Conservation (phyloP, 1,139 yeast genomes). For the Citeromyces hawaiiensis region DNA sequence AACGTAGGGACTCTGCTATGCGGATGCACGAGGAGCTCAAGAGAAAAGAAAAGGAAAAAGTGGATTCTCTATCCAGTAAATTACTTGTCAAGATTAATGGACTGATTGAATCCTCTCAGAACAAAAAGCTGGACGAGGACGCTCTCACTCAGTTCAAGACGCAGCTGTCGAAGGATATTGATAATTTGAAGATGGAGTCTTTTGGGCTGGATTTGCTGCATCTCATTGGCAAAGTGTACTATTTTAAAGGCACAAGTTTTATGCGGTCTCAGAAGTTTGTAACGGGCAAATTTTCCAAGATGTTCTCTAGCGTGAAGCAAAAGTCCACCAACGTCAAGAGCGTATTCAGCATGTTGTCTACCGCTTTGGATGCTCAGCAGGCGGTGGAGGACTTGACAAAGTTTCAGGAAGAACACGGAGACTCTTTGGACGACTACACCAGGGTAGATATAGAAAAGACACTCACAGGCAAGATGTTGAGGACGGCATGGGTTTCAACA, state of each 20-base stretch:
- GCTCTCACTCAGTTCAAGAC: slow-evolving; percentile 21
- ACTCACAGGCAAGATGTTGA: slow-evolving; percentile 61
- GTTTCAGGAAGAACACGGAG: slow-evolving; percentile 44
- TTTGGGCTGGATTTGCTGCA: slow-evolving; percentile 88
- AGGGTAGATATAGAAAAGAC: slow-evolving; percentile 52
- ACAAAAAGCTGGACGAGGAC: slow-evolving; percentile 14
- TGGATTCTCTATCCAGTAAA: slow-evolving; percentile 34
- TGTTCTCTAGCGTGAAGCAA: slow-evolving; percentile 75
- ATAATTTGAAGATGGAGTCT: slow-evolving; percentile 81
- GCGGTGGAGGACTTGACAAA: slow-evolving; percentile 75
- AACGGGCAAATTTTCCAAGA: slow-evolving; percentile 59
- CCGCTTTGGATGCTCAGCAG: slow-evolving; percentile 83
- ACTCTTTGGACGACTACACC: slow-evolving; percentile 31
- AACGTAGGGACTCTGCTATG: slow-evolving; percentile 40
- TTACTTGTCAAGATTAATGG: slow-evolving; percentile 31
- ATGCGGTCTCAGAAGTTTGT: slow-evolving; percentile 68
- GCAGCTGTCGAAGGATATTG: slow-evolving; percentile 44
- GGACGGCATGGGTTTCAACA: slow-evolving; percentile 72
- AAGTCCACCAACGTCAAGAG: slow-evolving; percentile 80
- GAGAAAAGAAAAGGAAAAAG: slow-evolving; percentile 37
- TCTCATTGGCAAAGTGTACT: slow-evolving; percentile 62
- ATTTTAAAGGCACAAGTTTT: slow-evolving; percentile 46
- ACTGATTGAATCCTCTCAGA: slow-evolving; percentile 18
- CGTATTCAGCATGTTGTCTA: slow-evolving; percentile 70
- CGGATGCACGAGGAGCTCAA: slow-evolving; percentile 43